Evolutionary conservation across 192 early-diverging fungal species (phyloP).

Genomic region (Podila horticola): DNA sequence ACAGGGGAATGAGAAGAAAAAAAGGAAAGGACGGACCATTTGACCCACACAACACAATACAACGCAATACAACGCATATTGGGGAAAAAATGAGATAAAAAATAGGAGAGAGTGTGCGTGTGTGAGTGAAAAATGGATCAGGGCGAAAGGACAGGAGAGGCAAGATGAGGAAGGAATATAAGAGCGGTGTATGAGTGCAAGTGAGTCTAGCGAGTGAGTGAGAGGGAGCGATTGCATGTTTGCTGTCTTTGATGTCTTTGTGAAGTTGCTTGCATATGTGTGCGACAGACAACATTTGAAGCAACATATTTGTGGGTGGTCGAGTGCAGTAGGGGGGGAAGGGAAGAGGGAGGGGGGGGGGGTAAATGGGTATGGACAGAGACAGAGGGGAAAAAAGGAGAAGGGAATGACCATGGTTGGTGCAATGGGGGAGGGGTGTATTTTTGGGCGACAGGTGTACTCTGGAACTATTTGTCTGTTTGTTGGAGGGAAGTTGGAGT

Average conservation of each 20-base stretch:
- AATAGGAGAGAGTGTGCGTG: background rate
- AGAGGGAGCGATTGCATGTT: background rate
- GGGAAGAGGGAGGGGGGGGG: background rate
- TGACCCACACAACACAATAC: no score
- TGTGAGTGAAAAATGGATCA: background rate
- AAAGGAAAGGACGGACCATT: background rate
- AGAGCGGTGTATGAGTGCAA: background rate
- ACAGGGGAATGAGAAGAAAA: no score
- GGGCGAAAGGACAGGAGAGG: background rate
- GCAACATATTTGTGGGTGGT: no score
- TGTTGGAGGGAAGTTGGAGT: no score
- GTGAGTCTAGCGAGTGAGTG: background rate
- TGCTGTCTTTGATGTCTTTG: background rate
- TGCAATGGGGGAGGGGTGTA: no score
- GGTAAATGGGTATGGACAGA: background rate
- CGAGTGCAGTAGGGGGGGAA: no score
- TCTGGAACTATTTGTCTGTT: no score
- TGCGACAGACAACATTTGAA: no score
- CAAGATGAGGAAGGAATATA: background rate
- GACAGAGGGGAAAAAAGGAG: background rate
- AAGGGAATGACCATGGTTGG: background rate
- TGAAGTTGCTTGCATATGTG: no score
- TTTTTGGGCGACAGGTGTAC: no score
- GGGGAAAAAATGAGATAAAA: background rate
- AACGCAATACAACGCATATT: no score